Evolutionary conservation across 2,329 filamentous ascomycete genomes (phyloP).

Genomic region (Colletotrichum gigasporum): DNA sequence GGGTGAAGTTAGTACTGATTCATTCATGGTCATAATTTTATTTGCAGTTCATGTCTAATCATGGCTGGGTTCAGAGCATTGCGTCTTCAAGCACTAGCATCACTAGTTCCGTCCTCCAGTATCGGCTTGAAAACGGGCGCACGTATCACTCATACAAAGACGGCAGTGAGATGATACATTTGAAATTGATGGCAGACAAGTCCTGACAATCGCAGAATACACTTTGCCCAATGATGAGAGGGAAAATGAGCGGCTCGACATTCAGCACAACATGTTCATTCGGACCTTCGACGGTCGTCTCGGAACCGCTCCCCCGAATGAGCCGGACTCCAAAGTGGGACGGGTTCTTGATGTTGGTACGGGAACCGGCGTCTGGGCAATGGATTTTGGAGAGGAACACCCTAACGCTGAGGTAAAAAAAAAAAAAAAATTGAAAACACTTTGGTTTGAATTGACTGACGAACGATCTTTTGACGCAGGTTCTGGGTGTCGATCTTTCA

Average conservation of each 20-base stretch:
- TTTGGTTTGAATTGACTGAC: neutral
- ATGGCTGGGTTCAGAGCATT: neutral
- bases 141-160: conserved; percentile 34
- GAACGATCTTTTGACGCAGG: conserved; percentile 20
- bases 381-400: conserved; percentile 51
- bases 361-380: conserved; percentile 55
- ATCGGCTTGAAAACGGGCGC: conserved; percentile 13
- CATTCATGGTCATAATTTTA: neutral
- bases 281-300: conserved; percentile 37
- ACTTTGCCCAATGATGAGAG: conserved; percentile 3
- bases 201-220: neutral
- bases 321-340: neutral
- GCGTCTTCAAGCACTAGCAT: neutral
- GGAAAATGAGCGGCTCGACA: conserved; percentile 24
- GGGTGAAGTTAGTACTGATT: neutral
- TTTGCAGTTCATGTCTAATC: neutral
- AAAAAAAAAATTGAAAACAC: too few relatives aligned
- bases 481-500: conserved; percentile 51
- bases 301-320: conserved; percentile 29
- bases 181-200: neutral
- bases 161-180: conserved; percentile 11
- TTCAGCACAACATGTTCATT: conserved; percentile 38
- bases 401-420: conserved; percentile 42
- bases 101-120: neutral
- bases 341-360: conserved; percentile 56